Conservation (phyloP, 148 eudicot genomes). For the Rhododendron molle region DNA sequence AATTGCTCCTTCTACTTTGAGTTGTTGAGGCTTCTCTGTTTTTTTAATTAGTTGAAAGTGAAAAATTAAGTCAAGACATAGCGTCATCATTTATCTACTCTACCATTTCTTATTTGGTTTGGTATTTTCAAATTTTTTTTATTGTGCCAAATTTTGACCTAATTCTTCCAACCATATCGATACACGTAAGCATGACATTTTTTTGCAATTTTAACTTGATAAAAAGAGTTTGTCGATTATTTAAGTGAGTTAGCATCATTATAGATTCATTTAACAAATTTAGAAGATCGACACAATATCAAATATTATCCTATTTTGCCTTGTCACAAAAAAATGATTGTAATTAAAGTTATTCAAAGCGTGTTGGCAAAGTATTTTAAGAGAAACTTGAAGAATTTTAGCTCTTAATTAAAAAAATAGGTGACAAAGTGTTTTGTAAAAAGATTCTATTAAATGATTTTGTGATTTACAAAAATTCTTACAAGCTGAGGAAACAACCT, state of each 20-base stretch:
- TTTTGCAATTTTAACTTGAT: not conserved
- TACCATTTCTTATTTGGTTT: not conserved
- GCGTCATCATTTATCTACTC: not conserved
- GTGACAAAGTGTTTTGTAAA: not conserved
- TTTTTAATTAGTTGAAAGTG: not conserved
- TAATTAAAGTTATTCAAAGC: too few relatives aligned
- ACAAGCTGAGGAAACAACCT: too few relatives aligned
- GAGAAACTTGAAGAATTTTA: not conserved
- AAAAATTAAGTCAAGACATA: not conserved
- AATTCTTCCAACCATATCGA: not conserved
- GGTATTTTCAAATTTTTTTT: not conserved
- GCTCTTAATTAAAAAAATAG: not conserved
- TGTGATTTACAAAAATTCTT: too few relatives aligned
- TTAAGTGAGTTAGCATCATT: not conserved
- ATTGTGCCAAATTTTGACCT: not conserved
- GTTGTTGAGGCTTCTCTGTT: not conserved
- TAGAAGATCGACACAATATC: not conserved
- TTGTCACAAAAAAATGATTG: not conserved
- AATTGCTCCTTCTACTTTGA: not conserved
- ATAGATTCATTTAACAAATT: not conserved
- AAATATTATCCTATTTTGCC: too few relatives aligned
- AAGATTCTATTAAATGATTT: too few relatives aligned
- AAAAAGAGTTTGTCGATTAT: not conserved
- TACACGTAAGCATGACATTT: not conserved
- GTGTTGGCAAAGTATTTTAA: too few relatives aligned